Percentiles rank a stretch among this genome's conserved stretches.
These are phyloP conservation scores for Striga asiatica DNA, from an alignment of 257 asterid species.

Conservation along the genomic window DNA sequence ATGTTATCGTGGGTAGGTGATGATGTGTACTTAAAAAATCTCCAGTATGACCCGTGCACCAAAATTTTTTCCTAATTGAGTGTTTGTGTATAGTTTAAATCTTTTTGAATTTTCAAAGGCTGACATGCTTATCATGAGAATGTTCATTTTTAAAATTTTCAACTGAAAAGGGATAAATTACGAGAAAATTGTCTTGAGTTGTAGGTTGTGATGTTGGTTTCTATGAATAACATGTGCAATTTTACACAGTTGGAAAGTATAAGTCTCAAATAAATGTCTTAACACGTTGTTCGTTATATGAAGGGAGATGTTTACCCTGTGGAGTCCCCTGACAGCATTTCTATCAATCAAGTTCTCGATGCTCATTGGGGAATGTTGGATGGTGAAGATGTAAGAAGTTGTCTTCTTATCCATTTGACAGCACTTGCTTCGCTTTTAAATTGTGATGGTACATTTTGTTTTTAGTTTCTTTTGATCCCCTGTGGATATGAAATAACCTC, in stretches of 20 bases:
- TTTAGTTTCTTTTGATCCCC: not conserved
- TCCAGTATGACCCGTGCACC: not conserved
- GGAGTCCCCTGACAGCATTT: conserved; percentile 43
- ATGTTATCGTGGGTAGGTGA: not conserved
- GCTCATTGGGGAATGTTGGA: conserved; percentile 98
- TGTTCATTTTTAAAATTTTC: not conserved
- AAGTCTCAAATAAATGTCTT: conserved; percentile 12
- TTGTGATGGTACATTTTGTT: not conserved
- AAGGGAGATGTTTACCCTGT: conserved; percentile 99
- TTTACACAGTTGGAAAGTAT: not conserved
- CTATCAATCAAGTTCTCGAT: conserved; percentile 76
- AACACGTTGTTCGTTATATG: conserved; percentile 22
- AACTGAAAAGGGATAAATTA: not conserved
- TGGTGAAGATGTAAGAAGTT: conserved; percentile 75
- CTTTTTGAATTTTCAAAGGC: not conserved
- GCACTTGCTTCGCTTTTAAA: not conserved
- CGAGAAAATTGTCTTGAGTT: no score
- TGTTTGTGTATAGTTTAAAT: not conserved
- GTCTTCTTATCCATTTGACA: not conserved
- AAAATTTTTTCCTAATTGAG: not conserved
- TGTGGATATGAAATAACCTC: not conserved
- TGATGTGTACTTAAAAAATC: no score
- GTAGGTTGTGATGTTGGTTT: conserved; percentile 9
- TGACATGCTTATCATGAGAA: not conserved
- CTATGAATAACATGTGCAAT: not conserved